Conservation (phyloP, 2,329 filamentous ascomycete species). For the Colletotrichum lindemuthianum region DNA sequence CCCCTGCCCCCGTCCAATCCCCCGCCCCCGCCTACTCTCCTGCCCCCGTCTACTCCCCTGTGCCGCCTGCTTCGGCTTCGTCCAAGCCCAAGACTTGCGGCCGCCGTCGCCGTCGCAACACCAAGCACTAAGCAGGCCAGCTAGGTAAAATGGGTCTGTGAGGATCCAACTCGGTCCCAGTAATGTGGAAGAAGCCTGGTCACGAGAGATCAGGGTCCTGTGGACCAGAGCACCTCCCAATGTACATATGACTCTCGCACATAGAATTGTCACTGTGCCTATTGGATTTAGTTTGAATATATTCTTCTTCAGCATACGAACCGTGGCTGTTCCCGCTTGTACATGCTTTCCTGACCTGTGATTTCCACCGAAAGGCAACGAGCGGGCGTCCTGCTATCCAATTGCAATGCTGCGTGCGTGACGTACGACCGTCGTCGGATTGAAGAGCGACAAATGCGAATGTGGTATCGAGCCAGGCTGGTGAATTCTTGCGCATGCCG, state of each 20-base stretch:
- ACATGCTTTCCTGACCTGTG: not conserved
- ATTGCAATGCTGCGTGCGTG: no score
- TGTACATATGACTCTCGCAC: slow-evolving; percentile 32
- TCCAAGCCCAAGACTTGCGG: slow-evolving; percentile 30
- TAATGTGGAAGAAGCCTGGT: not conserved
- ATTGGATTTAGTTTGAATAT: slow-evolving; percentile 27
- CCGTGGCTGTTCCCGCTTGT: not conserved
- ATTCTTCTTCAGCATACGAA: slow-evolving; percentile 24
- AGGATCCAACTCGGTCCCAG: not conserved
- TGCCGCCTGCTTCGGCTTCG: slow-evolving; percentile 12
- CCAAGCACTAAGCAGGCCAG: slow-evolving; percentile 29
- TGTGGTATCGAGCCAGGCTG: no score
- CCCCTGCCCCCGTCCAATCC: slow-evolving; percentile 22
- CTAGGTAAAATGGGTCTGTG: slow-evolving; percentile 5
- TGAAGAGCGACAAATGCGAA: no score
- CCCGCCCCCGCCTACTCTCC: slow-evolving; percentile 16
- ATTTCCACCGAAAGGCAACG: no score
- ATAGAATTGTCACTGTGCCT: slow-evolving; percentile 24
- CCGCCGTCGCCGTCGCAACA: slow-evolving; percentile 30
- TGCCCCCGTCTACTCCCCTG: no score
- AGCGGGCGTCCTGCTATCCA: no score
- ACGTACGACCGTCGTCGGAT: no score
- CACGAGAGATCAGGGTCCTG: not conserved
- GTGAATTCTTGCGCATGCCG: no score
- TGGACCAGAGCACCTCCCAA: slow-evolving; percentile 13